Evolutionary conservation across 2,329 filamentous ascomycete species (phyloP), one percentile per base, ranked within the genome.

Genomic region (Penicillium verrucosum): DNA sequence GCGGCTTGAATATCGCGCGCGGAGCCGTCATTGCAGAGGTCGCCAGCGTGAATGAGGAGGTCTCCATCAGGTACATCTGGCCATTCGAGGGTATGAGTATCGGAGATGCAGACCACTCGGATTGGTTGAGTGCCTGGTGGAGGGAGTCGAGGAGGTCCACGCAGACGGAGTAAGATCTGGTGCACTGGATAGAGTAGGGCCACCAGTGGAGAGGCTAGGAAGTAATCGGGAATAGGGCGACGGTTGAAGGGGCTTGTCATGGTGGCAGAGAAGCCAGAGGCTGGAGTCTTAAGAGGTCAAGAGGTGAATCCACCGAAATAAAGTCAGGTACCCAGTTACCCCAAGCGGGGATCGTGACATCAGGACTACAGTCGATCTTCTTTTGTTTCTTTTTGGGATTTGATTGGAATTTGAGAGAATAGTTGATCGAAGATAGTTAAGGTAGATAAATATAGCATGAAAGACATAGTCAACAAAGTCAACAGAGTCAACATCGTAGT

Each of bases 11-110:
- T 86, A 59, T 91, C 88, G 12, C 79, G 78, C 0, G 85, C 81
- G 9, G 85, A 88, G 38, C 93, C 93, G 23, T 79, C 78, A 64
- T 90, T 86, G 52, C 87, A 88, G 67, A 96, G 80, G 75, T 97
- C 93, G 37, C 93, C 93, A 2, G 91, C 89, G 70, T 97, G 93
- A 65, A 97, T 89, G 47, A 97, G 83, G 23, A 97, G 80, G 72
- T 97, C 92, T 54, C 92, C 92, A 10, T 82, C 75, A 0, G 92
- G 91, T 3, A 77, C 60, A 34, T 73, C 65, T 12, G 58, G 41
- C 61, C 71, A 73, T 63, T 72, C 63, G 0, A 95, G 80, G n/a
- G 79, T 65, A 76, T 97, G 93, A 0, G 93, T 97, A 75, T 97
- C 93, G 10, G 91, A 93, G 61, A 97, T 85, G 75, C 90, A 96